Conservation (phyloP, 192 early-diverging fungal species). For the Spizellomyces punctatus region DNA sequence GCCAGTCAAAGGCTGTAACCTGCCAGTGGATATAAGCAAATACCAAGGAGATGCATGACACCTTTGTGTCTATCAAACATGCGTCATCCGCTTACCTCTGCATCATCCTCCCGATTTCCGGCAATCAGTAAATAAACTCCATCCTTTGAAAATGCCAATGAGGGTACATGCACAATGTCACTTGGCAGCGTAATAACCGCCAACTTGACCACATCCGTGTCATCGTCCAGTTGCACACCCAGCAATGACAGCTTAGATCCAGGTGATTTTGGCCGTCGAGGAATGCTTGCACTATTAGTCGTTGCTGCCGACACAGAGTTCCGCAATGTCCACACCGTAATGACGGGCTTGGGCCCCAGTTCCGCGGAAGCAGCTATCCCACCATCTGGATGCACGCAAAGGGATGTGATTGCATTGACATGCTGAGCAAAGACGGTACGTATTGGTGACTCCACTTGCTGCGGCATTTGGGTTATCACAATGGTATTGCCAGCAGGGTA, state of each 20-base stretch:
- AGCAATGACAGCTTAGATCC: not conserved
- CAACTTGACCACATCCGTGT: not conserved
- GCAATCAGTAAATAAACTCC: constrained; percentile 19
- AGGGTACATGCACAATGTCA: constrained; percentile 12
- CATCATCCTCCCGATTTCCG: constrained; percentile 21
- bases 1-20: constrained; percentile 32
- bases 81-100: constrained; percentile 9
- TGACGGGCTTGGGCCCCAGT: constrained; percentile 4
- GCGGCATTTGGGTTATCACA: constrained; percentile 8
- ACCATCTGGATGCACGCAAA: constrained; percentile 22
- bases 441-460: not conserved
- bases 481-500: constrained; percentile 27
- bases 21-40: constrained; percentile 1
- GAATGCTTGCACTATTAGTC: too few relatives aligned
- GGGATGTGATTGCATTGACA: constrained; percentile 16
- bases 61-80: too few relatives aligned
- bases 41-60: not conserved
- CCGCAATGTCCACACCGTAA: constrained; percentile 19
- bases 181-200: constrained; percentile 8
- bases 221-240: constrained; percentile 2
- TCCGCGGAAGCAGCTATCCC: constrained; percentile 23
- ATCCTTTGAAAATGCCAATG: constrained; percentile 30
- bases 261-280: not conserved
- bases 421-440: constrained; percentile 8
- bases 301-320: not conserved